Conservation (phyloP, 202 grass and related monocot genomes). For the Saccharum hybrid region DNA sequence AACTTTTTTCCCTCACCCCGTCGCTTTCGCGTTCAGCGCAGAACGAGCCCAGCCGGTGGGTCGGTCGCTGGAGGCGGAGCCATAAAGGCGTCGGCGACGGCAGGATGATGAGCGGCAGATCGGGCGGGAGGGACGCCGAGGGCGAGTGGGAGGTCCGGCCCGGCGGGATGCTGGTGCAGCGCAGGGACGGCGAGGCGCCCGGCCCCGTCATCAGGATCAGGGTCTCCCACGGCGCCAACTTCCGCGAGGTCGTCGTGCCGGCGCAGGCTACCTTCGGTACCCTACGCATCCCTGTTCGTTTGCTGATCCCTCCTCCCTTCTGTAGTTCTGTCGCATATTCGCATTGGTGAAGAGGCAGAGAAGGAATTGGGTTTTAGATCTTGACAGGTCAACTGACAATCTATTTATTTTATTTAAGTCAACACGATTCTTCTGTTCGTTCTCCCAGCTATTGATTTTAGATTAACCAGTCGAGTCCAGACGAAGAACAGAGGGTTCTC, state of each 20-base stretch:
- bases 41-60: neutral
- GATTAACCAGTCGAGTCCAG: slow-evolving; percentile 3
- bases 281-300: neutral
- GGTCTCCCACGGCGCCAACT: slow-evolving; percentile 68
- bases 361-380: slow-evolving; percentile 28
- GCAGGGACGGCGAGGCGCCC: slow-evolving; percentile 61
- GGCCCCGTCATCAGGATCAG: slow-evolving; percentile 66
- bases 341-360: neutral
- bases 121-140: slow-evolving; percentile 54
- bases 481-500: neutral
- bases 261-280: slow-evolving; percentile 86
- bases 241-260: slow-evolving; percentile 67
- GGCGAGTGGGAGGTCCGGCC: slow-evolving; percentile 82
- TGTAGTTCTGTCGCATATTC: neutral
- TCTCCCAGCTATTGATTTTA: slow-evolving; percentile 8
- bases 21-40: slow-evolving; percentile 52
- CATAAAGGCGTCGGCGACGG: slow-evolving; percentile 37
- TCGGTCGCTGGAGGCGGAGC: neutral
- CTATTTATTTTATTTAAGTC: slow-evolving; percentile 6
- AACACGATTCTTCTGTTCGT: neutral
- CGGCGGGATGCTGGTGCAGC: slow-evolving; percentile 89
- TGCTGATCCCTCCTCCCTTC: neutral
- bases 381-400: slow-evolving; percentile 46
- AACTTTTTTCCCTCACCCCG: slow-evolving; percentile 39
- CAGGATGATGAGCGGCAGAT: slow-evolving; percentile 51